phyloP scores from a whole-genome alignment of 768 basidiomycete species.

The Leucosporidium yakuticum region DNA sequence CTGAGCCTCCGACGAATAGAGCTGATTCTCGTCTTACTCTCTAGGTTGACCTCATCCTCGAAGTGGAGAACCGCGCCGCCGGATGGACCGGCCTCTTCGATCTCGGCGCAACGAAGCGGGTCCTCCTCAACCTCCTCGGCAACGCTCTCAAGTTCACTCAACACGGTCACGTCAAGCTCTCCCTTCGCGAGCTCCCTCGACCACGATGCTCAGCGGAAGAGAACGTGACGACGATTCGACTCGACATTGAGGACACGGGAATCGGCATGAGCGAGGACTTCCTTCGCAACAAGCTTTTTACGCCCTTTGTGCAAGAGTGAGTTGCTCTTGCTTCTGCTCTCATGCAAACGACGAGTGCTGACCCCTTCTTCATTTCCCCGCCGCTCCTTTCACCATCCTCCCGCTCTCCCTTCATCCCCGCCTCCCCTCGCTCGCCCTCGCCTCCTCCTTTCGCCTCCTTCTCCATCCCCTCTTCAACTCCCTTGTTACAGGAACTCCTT shows the following conservation, averaged over 20 bases:
- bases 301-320: neutral
- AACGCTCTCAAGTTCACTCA: slow-evolving; percentile 25
- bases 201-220: no score
- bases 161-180: slow-evolving; percentile 15
- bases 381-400: no score
- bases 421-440: no score
- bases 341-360: no score
- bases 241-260: neutral
- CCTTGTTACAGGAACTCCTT: no score
- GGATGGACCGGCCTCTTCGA: slow-evolving; percentile 16
- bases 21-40: no score
- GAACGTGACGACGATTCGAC: neutral
- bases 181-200: slow-evolving; percentile 2
- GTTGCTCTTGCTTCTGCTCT: neutral
- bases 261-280: neutral
- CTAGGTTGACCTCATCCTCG: slow-evolving; percentile 23
- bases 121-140: slow-evolving; percentile 15
- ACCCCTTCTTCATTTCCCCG: no score
- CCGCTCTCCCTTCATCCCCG: no score
- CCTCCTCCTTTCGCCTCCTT: no score
- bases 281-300: neutral
- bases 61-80: slow-evolving; percentile 8
- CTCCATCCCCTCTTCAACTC: no score
- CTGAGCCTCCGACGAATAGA: no score
- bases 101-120: slow-evolving; percentile 13